Base-by-base conservation (phyloP, 257 asterid species). In the Forsythia viridissima region DNA sequence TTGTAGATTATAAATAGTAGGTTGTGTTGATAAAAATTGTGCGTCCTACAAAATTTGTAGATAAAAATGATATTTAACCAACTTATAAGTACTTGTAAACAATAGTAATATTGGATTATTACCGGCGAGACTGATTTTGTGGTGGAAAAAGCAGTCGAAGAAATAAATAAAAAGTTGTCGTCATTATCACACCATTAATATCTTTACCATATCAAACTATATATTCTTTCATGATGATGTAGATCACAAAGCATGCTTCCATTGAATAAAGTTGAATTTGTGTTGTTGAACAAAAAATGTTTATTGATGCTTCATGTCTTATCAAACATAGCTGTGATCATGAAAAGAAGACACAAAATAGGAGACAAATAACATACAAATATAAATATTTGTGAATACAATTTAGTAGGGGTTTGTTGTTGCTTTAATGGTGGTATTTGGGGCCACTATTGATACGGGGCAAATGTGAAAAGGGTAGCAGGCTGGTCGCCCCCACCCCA, bases 301-400 rank as follows among this genome's bases (percentile, higher is more conserved):
- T 2, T 6, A n/a, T 63, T 8, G 40, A 10, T 43, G 57, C 16
- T 57, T 52, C 24, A 44, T 82, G 88, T 82, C 82, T 38, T 82
- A 74, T 79, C 84, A 82, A 85, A 76, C 70, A 76, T 70, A 82
- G 86, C 84, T 85, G 84, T 38, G 43, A 61, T 10, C 7, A 12
- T 15, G 70, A 43, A 66, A 65, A 68, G 48, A 55, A 74, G 79
- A 71, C 69, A 72, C 81, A 72, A 37, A 55, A 78, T 48, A 76
- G 78, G 85, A 79, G 82, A 78, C 84, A 80, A 24, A 80, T 43
- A 24, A 24, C 24, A 24, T 24, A 24, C 24, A 24, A 0, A 73
- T 75, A 1, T 30, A 30, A 30, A 30, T 0, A 30, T 30, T 30
- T 30, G 34, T 30, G 34, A 30, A 42, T 21, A 38, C 65, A 74